These are phyloP conservation scores for Ottelia alismoides DNA, from an alignment of 106 monocot species.

Conservation along the genomic window DNA sequence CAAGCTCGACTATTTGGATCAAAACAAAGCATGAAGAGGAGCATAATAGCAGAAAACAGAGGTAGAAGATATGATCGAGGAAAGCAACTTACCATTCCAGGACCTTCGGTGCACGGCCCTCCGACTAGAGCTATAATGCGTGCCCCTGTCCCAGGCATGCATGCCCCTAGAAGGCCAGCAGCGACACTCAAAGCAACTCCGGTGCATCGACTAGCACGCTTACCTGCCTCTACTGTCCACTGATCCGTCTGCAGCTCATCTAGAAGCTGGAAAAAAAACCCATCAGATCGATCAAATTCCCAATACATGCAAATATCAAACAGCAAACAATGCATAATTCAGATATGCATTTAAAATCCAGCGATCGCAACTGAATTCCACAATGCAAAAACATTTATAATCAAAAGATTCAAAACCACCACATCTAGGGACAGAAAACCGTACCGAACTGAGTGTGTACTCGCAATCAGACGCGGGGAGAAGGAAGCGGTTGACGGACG, in stretches of 20 bases:
- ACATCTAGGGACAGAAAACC: not conserved
- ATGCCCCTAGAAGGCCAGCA: constrained; percentile 79
- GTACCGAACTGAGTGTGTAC: constrained; percentile 70
- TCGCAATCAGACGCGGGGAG: constrained; percentile 91
- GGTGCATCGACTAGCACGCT: constrained; percentile 65
- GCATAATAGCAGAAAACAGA: too few species aligned
- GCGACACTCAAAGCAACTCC: constrained; percentile 95
- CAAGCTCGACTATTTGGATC: too few species aligned
- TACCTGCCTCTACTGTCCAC: constrained; percentile 83
- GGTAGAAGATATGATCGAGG: too few species aligned
- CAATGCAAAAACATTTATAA: too few species aligned
- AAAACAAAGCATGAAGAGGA: too few species aligned
- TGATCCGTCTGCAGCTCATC: constrained; percentile 96
- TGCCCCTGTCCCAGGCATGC: constrained; percentile 91
- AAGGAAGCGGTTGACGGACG: constrained; percentile 60
- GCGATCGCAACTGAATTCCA: too few species aligned
- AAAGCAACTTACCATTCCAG: constrained; percentile 98
- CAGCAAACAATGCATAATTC: too few species aligned
- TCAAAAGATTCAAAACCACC: not conserved
- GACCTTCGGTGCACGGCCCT: constrained; percentile 93
- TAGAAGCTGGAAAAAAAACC: constrained; percentile 41
- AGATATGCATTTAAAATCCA: too few species aligned
- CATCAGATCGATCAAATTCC: not conserved
- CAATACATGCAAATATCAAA: not conserved
- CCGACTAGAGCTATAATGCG: constrained; percentile 88